Conservation (phyloP, 2,329 filamentous ascomycete species). For the Colletotrichum musae region DNA sequence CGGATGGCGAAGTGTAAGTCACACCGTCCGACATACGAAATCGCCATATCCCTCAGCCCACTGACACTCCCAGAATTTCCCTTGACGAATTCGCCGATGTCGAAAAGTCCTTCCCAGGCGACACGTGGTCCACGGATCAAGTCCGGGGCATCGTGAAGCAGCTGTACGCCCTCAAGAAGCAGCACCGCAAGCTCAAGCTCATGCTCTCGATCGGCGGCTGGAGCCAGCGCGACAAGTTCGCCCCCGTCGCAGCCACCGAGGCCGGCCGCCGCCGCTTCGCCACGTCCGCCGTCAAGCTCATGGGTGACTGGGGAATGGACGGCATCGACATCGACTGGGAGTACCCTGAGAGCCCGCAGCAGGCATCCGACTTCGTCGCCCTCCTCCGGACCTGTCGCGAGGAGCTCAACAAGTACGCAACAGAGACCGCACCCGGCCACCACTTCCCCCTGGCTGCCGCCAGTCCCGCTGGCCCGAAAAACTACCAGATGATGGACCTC, state of each 20-base stretch:
- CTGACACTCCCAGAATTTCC: slow-evolving; percentile 74
- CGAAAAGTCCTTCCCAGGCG: slow-evolving; percentile 65
- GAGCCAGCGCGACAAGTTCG: slow-evolving; percentile 81
- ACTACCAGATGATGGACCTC: slow-evolving; percentile 67
- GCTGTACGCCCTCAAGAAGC: slow-evolving; percentile 81
- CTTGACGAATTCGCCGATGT: slow-evolving; percentile 45
- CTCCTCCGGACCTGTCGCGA: slow-evolving; percentile 59
- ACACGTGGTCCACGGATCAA: slow-evolving; percentile 74
- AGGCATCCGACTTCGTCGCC: slow-evolving; percentile 58
- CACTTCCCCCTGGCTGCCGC: slow-evolving; percentile 68
- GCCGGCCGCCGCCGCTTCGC: slow-evolving; percentile 77
- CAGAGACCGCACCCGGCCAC: slow-evolving; percentile 55
- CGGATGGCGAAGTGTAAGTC: slow-evolving; percentile 63
- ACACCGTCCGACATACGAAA: slow-evolving; percentile 41
- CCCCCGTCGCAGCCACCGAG: slow-evolving; percentile 72
- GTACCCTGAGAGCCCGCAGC: slow-evolving; percentile 57
- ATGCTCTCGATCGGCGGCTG: slow-evolving; percentile 88
- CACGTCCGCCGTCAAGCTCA: slow-evolving; percentile 74
- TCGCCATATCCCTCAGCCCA: slow-evolving; percentile 66
- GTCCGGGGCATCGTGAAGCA: slow-evolving; percentile 85
- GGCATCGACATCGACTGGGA: slow-evolving; percentile 73
- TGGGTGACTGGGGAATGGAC: slow-evolving; percentile 77
- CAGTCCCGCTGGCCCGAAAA: slow-evolving; percentile 61
- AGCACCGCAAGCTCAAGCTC: slow-evolving; percentile 82
- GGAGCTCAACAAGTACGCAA: slow-evolving; percentile 60